A percentile compares a stretch with the other conserved stretches of the same genome.
These are phyloP conservation scores for Beauveria brongniartii DNA, from an alignment of 2,329 filamentous ascomycete genomes.

Conservation along the genomic window DNA sequence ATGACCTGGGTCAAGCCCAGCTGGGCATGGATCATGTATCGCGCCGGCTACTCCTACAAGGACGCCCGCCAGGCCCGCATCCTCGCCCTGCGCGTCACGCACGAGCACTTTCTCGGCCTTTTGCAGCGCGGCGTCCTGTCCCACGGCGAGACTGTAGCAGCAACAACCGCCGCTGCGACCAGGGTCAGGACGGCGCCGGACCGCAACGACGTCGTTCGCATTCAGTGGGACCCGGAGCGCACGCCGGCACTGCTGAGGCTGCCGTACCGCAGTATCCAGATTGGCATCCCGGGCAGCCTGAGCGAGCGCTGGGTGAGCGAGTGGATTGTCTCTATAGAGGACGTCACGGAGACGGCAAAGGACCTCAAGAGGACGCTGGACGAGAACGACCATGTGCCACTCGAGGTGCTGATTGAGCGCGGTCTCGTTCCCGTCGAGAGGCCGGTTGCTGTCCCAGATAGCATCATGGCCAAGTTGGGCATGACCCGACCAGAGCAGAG, in stretches of 20 bases:
- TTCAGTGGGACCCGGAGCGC: constrained; percentile 59
- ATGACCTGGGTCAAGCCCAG: constrained; percentile 61
- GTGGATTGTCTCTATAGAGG: constrained; percentile 47
- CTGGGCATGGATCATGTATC: constrained; percentile 59
- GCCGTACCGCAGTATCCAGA: constrained; percentile 49
- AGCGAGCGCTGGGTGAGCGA: constrained; percentile 39
- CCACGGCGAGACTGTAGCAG: not conserved
- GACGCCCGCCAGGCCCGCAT: constrained; percentile 45
- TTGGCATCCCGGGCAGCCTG: constrained; percentile 44
- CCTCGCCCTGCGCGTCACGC: constrained; percentile 48
- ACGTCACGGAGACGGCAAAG: constrained; percentile 47
- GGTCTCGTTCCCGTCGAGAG: constrained; percentile 38
- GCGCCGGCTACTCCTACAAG: constrained; percentile 52
- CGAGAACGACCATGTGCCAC: constrained; percentile 25
- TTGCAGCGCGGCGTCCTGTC: constrained; percentile 31
- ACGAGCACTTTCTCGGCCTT: constrained; percentile 39
- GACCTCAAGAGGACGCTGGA: constrained; percentile 39
- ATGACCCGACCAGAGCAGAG: constrained; percentile 20
- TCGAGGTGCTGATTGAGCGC: constrained; percentile 27
- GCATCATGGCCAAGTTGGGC: constrained; percentile 23
- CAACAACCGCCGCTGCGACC: not conserved
- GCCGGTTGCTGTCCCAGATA: constrained; percentile 32
- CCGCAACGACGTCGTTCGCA: constrained; percentile 32
- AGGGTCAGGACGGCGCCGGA: constrained; percentile 16
- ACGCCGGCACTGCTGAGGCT: constrained; percentile 35